Evolutionary conservation across 805 yeast genomes (phyloP).

Genomic region (Tetrapisispora phaffii): DNA sequence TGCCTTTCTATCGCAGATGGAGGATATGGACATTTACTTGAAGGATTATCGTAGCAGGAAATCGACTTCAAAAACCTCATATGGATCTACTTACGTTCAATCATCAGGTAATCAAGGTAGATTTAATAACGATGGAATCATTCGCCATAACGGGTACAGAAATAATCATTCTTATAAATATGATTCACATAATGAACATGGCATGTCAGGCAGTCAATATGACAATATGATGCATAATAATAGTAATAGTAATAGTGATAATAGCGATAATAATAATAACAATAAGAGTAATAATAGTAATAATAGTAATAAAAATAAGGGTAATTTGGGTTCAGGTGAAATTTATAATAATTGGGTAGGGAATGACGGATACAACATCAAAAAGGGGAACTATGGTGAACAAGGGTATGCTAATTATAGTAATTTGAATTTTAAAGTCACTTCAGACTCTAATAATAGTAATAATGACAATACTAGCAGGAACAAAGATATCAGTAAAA

Average conservation of each 20-base stretch:
- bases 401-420: constrained; percentile 6
- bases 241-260: constrained; percentile 4
- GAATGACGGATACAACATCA: not conserved
- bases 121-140: constrained; percentile 1
- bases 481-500: constrained; percentile 4
- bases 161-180: constrained; percentile 1
- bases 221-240: not conserved
- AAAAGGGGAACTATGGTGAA: not conserved
- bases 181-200: not conserved
- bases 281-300: not conserved
- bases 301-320: constrained; percentile 4
- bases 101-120: constrained; percentile 2
- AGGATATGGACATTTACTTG: constrained; percentile 28
- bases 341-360: not conserved
- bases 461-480: constrained; percentile 7
- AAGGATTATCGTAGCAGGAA: constrained; percentile 20
- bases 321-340: constrained; percentile 2
- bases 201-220: not conserved
- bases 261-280: not conserved
- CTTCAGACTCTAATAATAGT: constrained; percentile 10
- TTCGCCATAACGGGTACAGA: not conserved
- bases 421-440: constrained; percentile 4
- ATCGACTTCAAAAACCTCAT: constrained; percentile 8
- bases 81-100: constrained; percentile 4
- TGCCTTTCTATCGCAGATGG: constrained; percentile 29